Evolutionary conservation across 2,329 filamentous ascomycete genomes (phyloP).

Genomic region (Plectosphaerella plurivora): DNA sequence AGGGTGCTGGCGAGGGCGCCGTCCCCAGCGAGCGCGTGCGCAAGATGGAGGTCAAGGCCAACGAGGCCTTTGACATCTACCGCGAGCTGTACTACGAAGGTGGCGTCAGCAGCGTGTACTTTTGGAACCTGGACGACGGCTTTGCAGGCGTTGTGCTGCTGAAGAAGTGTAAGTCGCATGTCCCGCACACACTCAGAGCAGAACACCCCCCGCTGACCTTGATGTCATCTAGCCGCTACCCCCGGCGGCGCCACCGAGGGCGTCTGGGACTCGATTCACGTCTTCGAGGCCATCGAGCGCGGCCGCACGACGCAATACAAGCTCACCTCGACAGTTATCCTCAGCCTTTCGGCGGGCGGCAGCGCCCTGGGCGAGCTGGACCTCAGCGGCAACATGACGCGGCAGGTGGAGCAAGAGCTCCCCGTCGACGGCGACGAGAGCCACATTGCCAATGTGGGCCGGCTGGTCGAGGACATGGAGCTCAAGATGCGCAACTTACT

Average conservation of each 20-base stretch:
- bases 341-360: conserved; percentile 67
- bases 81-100: conserved; percentile 96
- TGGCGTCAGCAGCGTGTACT: conserved; percentile 91
- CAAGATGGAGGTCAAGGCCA: conserved; percentile 87
- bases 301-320: conserved; percentile 94
- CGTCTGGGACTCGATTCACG: conserved; percentile 97
- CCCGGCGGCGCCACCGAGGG: conserved; percentile 65
- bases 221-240: conserved; percentile 50
- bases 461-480: conserved; percentile 98
- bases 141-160: conserved; percentile 94
- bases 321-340: conserved; percentile 92
- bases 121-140: conserved; percentile 97
- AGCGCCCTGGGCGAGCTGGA: conserved; percentile 75
- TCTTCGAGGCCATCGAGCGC: conserved; percentile 93
- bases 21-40: conserved; percentile 86
- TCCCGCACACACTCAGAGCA: neutral
- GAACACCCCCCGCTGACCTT: neutral
- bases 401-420: conserved; percentile 89
- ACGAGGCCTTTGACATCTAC: conserved; percentile 96
- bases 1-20: conserved; percentile 69
- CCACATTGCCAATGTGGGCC: conserved; percentile 93
- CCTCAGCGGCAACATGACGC: conserved; percentile 94
- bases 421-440: conserved; percentile 84
- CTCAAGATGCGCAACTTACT: conserved; percentile 97
- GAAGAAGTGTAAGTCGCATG: conserved; percentile 71